A percentile compares a stretch with the other conserved stretches of the same genome.
Conservation (phyloP, 1,284 basidiomycete species). For the Ustilago xerochloae region DNA sequence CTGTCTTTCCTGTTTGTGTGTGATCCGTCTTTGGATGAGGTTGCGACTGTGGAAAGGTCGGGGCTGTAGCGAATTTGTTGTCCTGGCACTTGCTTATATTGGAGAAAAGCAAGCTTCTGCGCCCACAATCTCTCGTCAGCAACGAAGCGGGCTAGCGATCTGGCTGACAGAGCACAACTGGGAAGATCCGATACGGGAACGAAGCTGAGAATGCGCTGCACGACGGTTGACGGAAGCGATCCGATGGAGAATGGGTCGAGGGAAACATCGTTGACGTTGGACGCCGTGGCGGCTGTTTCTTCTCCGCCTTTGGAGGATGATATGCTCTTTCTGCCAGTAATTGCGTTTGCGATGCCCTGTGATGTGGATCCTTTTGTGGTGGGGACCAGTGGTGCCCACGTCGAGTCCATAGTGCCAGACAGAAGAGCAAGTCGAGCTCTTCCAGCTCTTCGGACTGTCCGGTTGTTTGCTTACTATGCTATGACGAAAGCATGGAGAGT, state of each 20-base stretch:
- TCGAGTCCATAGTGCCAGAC: constrained; percentile 33
- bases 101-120: constrained; percentile 25
- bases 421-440: too few species aligned
- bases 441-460: neutral
- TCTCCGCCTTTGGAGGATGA: constrained; percentile 1
- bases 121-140: constrained; percentile 57
- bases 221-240: constrained; percentile 32
- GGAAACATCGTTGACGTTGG: constrained; percentile 27
- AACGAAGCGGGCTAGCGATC: constrained; percentile 52
- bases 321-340: constrained; percentile 6
- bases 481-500: constrained; percentile 1
- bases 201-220: constrained; percentile 45
- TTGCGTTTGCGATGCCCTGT: neutral
- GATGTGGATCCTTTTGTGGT: constrained; percentile 20
- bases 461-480: too few species aligned
- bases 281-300: neutral
- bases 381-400: constrained; percentile 48
- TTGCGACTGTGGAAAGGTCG: constrained; percentile 35
- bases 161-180: constrained; percentile 36
- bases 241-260: constrained; percentile 49
- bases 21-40: constrained; percentile 4
- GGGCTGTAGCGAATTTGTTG: constrained; percentile 31
- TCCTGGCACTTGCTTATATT: constrained; percentile 49
- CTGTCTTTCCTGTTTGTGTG: constrained; percentile 6
- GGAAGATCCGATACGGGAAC: constrained; percentile 42